phyloP scores from a whole-genome alignment of 2,329 filamentous ascomycete species.

The Myriosclerotinia duriaeana region DNA sequence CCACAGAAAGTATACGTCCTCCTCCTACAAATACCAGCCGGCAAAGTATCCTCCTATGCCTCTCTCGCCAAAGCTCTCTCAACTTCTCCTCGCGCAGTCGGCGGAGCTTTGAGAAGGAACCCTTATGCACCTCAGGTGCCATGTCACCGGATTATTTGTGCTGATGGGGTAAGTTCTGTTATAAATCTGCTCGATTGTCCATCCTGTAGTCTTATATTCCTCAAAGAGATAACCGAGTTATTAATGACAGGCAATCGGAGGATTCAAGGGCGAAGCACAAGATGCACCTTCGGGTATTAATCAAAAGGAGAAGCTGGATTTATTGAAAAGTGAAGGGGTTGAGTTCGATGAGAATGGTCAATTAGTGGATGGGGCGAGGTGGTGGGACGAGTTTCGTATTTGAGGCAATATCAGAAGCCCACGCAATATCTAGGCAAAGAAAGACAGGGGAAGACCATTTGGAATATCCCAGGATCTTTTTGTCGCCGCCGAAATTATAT shows the following conservation, averaged over 20 bases:
- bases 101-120: constrained; percentile 59
- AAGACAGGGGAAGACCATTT: neutral
- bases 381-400: constrained; percentile 7
- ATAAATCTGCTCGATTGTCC: neutral
- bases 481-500: too few species aligned
- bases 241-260: constrained; percentile 44
- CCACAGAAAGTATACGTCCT: constrained; percentile 51
- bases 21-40: constrained; percentile 59
- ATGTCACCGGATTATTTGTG: constrained; percentile 59
- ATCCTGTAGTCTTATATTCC: neutral
- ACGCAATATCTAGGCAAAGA: neutral
- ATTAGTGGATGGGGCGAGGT: neutral
- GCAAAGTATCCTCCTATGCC: constrained; percentile 60
- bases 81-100: constrained; percentile 62
- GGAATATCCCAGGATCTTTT: too few species aligned
- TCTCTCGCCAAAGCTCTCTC: constrained; percentile 55
- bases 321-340: constrained; percentile 5
- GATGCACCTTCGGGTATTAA: constrained; percentile 52
- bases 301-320: constrained; percentile 45
- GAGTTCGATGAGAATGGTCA: constrained; percentile 10
- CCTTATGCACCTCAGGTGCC: constrained; percentile 64
- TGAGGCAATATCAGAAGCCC: neutral
- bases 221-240: neutral
- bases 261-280: constrained; percentile 53
- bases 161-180: constrained; percentile 47